Conservation (phyloP, 306 rosid genomes). For the Medicago arabica region DNA sequence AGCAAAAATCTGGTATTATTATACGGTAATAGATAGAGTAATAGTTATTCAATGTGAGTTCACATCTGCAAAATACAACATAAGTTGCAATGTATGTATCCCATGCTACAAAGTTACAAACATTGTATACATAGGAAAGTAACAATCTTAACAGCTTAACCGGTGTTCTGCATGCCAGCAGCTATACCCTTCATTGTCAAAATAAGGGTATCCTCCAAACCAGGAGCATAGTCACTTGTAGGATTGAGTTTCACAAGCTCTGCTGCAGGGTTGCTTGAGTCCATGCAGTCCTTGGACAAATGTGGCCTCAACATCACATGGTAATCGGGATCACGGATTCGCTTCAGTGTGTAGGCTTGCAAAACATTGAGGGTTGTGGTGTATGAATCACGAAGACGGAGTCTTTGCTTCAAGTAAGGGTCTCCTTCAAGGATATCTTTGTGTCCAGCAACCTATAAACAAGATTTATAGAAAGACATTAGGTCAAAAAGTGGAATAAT, state of each 20-base stretch:
- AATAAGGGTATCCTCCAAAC: constrained; percentile 94
- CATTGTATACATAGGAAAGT: neutral
- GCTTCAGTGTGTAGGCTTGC: constrained; percentile 90
- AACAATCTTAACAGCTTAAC: constrained; percentile 50
- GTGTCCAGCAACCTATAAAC: constrained; percentile 81
- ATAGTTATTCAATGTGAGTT: constrained; percentile 30
- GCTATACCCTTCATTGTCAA: constrained; percentile 99
- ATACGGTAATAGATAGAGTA: constrained; percentile 3
- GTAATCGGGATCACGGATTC: constrained; percentile 83
- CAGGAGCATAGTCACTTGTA: constrained; percentile 88
- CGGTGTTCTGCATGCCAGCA: constrained; percentile 99
- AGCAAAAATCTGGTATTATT: constrained; percentile 35
- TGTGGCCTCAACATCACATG: constrained; percentile 74
- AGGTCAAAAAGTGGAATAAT: neutral
- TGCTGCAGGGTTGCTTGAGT: constrained; percentile 86
- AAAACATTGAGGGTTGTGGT: constrained; percentile 85
- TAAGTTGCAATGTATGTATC: constrained; percentile 31
- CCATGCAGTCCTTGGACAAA: constrained; percentile 76
- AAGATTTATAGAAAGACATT: neutral
- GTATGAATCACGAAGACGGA: constrained; percentile 84
- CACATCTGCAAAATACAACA: constrained; percentile 26
- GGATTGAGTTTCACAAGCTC: constrained; percentile 96
- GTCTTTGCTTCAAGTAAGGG: constrained; percentile 93
- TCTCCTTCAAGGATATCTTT: constrained; percentile 86
- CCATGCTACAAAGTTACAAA: constrained; percentile 10